Evolutionary conservation across 2,329 filamentous ascomycete species (phyloP), one percentile per base, ranked within the genome.

Genomic region (Microdochium trichocladiopsis): DNA sequence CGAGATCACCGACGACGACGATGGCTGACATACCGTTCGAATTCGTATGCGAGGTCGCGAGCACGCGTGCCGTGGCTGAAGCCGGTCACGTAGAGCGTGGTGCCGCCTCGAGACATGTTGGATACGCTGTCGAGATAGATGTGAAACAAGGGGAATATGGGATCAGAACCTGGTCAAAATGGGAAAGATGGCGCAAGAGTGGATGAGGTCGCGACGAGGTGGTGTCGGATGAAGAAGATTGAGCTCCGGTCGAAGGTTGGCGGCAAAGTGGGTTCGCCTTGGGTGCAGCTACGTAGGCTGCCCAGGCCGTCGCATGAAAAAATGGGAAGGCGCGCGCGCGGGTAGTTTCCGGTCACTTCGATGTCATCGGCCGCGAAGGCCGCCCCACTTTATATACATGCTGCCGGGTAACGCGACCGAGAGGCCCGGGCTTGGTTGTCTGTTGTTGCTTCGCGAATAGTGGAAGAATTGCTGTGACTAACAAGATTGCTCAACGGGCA

Each of bases 11-110:
- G 75, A 72, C 68, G 70, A 70, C 70, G 72, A 70, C 68, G 65
- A 62, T 76, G 74, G 77, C 73, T 79, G 81, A 95, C 92, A 84
- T 96, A 96, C 90, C 93, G 91, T 92, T 97, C 93, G 88, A 97
- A 97, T 82, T 97, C 93, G 88, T 95, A 96, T 79, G 93, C 91
- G 73, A 97, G 89, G 81, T 99, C 92, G 84, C 94, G 90, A 73
- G 94, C 91, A 80, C 94, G 90, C 73, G 93, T 96, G 73, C 93
- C 91, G 76, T 96, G 91, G 83, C 93, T 95, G 75, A 99, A 99
- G 82, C 94, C 94, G 69, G 92, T 96, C 74, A 97, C 93, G 79
- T 97, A 97, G 63, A 97, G 89, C 53, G 93, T 97, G 56, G 89
- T 95, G 64, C 90, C 87, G 72, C 88, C 85, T 70, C 91, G 90